A percentile compares a stretch with the other conserved stretches of the same genome.
phyloP scores from a whole-genome alignment of 2,329 filamentous ascomycete species.

The Aspergillus terreus region DNA sequence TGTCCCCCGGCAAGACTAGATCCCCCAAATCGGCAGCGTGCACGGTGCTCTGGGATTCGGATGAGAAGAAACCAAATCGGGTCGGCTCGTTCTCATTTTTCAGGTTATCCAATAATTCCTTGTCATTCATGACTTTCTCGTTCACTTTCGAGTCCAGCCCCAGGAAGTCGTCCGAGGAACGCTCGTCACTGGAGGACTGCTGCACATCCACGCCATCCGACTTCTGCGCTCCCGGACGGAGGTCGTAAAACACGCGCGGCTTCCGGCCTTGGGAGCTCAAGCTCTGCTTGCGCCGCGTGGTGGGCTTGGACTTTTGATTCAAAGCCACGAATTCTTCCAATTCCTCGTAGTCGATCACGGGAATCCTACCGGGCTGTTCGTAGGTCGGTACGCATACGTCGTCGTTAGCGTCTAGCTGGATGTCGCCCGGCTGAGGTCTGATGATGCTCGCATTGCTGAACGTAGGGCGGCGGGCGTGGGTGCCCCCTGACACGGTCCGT shows the following conservation, averaged over 20 bases:
- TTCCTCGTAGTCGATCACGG: conserved; percentile 86
- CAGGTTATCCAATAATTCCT: conserved; percentile 29
- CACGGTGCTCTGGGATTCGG: conserved; percentile 87
- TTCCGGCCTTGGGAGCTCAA: conserved; percentile 50
- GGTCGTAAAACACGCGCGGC: conserved; percentile 58
- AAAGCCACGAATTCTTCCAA: conserved; percentile 85
- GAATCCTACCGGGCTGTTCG: conserved; percentile 71
- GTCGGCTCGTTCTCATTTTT: conserved; percentile 60
- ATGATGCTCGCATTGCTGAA: conserved; percentile 56
- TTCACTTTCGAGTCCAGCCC: conserved; percentile 19
- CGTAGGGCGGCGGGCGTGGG: conserved; percentile 58
- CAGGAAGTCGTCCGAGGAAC: conserved; percentile 27
- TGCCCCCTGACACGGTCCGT: conserved; percentile 67
- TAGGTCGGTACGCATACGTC: conserved; percentile 86
- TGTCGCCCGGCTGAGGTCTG: conserved; percentile 45
- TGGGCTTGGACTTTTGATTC: conserved; percentile 47
- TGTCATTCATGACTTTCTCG: conserved; percentile 38
- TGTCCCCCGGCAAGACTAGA: conserved; percentile 82
- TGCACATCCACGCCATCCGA: conserved; percentile 35
- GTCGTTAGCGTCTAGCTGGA: conserved; percentile 31
- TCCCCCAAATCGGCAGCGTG: conserved; percentile 86
- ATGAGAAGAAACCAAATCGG: conserved; percentile 95
- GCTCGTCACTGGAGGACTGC: conserved; percentile 24
- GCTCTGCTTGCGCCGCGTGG: conserved; percentile 37
- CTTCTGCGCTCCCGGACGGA: conserved; percentile 45